These are phyloP conservation scores for Fereydounia khargensis DNA, from an alignment of 1,284 basidiomycete species.

Conservation along the genomic window DNA sequence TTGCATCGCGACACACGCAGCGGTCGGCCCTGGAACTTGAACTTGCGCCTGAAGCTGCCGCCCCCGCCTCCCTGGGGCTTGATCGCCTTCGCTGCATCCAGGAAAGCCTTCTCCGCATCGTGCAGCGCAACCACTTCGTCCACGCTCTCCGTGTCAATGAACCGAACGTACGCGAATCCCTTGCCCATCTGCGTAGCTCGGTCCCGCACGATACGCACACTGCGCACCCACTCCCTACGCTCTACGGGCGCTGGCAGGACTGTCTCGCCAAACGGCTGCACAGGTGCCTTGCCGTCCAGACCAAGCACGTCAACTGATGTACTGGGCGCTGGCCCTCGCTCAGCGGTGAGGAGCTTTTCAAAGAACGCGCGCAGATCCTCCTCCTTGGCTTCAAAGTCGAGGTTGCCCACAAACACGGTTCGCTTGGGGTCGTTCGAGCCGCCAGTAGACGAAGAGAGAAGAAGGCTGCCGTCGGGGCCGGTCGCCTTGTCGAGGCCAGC, in stretches of 20 bases:
- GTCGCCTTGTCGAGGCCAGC: constrained; percentile 47
- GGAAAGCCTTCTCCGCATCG: constrained; percentile 48
- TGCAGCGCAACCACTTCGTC: constrained; percentile 53
- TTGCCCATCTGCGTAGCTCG: constrained; percentile 93
- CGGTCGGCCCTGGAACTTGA: constrained; percentile 49
- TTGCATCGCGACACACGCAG: constrained; percentile 53
- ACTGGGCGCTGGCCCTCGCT: constrained; percentile 65
- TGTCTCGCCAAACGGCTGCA: neutral
- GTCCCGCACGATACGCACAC: constrained; percentile 84
- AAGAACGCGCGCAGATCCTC: constrained; percentile 85
- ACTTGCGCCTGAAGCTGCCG: constrained; percentile 34
- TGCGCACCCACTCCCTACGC: constrained; percentile 68
- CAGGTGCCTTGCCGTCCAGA: constrained; percentile 19
- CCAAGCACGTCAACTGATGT: constrained; percentile 13
- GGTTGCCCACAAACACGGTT: constrained; percentile 84
- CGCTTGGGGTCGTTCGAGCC: constrained; percentile 61
- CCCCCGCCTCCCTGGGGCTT: constrained; percentile 12
- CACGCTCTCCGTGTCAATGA: constrained; percentile 66
- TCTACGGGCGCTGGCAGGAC: neutral
- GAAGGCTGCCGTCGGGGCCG: constrained; percentile 28
- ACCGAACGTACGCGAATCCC: constrained; percentile 92
- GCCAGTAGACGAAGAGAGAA: constrained; percentile 16
- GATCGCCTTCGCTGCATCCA: constrained; percentile 19
- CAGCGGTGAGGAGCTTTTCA: constrained; percentile 72
- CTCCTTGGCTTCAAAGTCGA: constrained; percentile 88